Percentiles rank a stretch among this genome's conserved stretches.
Evolutionary conservation across 306 rosid species (phyloP).

Genomic region (Lupinus albus): DNA sequence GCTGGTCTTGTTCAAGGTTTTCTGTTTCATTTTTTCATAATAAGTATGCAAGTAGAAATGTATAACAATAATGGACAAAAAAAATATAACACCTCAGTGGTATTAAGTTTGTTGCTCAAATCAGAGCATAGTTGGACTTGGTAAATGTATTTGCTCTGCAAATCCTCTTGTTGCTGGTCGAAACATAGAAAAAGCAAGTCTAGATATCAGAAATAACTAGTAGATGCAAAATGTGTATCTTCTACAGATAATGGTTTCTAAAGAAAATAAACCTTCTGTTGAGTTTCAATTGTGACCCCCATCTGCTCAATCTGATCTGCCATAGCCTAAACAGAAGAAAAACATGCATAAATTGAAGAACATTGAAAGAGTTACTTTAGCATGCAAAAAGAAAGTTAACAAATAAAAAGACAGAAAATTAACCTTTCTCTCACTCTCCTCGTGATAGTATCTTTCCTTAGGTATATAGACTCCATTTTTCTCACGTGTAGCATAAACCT

Average conservation of each 20-base stretch:
- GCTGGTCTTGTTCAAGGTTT: slow-evolving; percentile 65
- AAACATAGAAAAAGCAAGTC: slow-evolving; percentile 14
- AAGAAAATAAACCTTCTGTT: slow-evolving; percentile 72
- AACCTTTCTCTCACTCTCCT: slow-evolving; percentile 93
- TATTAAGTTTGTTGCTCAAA: slow-evolving; percentile 75
- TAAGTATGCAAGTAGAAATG: slow-evolving; percentile 19
- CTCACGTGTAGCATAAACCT: slow-evolving; percentile 97
- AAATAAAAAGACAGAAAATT: neutral
- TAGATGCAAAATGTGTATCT: neutral
- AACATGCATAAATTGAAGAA: slow-evolving; percentile 8
- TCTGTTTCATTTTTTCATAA: slow-evolving; percentile 48
- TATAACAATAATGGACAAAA: slow-evolving; percentile 9
- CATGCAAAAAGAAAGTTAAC: neutral
- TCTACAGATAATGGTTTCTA: neutral
- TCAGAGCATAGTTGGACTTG: slow-evolving; percentile 73
- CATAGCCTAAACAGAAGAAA: slow-evolving; percentile 67
- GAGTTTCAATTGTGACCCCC: slow-evolving; percentile 65
- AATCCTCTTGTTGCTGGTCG: slow-evolving; percentile 74
- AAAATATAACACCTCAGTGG: slow-evolving; percentile 64
- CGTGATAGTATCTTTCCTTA: slow-evolving; percentile 87
- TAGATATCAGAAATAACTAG: slow-evolving; percentile 21
- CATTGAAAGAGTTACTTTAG: neutral
- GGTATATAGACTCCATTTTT: slow-evolving; percentile 96
- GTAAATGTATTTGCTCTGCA: slow-evolving; percentile 59
- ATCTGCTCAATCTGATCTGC: slow-evolving; percentile 92